phyloP scores from a whole-genome alignment of 805 yeast species.

The Candida tallmaniae region DNA sequence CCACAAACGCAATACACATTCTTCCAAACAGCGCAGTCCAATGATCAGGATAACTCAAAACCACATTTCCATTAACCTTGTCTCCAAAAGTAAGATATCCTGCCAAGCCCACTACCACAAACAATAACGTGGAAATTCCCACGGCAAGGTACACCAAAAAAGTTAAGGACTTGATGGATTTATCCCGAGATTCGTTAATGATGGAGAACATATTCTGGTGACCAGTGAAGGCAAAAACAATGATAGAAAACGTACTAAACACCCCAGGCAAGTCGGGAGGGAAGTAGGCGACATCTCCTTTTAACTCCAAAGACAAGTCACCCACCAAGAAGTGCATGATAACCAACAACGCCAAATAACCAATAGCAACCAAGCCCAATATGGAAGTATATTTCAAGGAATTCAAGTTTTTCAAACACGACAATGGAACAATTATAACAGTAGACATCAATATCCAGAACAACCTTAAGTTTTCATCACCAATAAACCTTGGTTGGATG shows the following conservation, averaged over 20 bases:
- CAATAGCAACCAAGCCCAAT: conserved; percentile 77
- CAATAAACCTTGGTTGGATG: conserved; percentile 19
- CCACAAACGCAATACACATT: conserved; percentile 63
- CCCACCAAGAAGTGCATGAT: conserved; percentile 60
- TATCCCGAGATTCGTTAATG: conserved; percentile 70
- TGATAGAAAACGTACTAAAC: conserved; percentile 73
- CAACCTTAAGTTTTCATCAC: conserved; percentile 31
- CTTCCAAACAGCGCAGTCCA: conserved; percentile 52
- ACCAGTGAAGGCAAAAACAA: conserved; percentile 92
- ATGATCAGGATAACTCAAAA: conserved; percentile 57
- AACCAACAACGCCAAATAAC: conserved; percentile 69
- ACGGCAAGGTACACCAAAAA: conserved; percentile 49
- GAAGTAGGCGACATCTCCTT: conserved; percentile 26
- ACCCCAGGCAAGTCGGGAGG: conserved; percentile 47
- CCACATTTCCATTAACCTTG: conserved; percentile 59
- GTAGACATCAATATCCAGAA: conserved; percentile 58
- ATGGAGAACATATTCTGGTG: conserved; percentile 93
- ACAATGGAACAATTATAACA: conserved; percentile 50
- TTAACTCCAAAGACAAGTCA: conserved; percentile 40
- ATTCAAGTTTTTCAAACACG: conserved; percentile 70
- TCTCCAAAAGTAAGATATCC: conserved; percentile 86
- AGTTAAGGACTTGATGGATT: conserved; percentile 37
- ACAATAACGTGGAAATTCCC: conserved; percentile 54
- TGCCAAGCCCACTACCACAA: conserved; percentile 67
- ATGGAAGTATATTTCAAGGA: conserved; percentile 83